A percentile compares a stretch with the other conserved stretches of the same genome.
These are phyloP conservation scores for Angophora floribunda DNA, from an alignment of 345 rosid species.

Conservation along the genomic window DNA sequence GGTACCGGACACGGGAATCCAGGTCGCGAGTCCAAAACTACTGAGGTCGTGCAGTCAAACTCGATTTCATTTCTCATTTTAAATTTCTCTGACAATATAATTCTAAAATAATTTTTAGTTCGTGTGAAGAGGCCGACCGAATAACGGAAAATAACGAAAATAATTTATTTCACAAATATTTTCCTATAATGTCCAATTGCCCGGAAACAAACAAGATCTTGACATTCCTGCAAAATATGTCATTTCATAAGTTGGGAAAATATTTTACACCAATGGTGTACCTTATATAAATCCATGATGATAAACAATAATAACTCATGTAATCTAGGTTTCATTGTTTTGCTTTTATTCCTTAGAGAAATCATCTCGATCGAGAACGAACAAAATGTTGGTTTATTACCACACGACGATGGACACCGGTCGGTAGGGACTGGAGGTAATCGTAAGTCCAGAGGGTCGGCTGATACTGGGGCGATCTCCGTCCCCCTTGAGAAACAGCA, in stretches of 20 bases:
- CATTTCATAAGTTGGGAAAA: too few relatives aligned
- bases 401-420: background rate
- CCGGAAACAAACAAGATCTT: background rate
- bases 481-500: background rate
- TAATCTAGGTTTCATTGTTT: background rate
- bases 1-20: accelerated
- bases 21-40: background rate
- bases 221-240: too few relatives aligned
- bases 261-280: too few relatives aligned
- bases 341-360: background rate
- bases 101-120: too few relatives aligned
- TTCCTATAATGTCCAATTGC: background rate
- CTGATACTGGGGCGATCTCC: background rate
- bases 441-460: background rate
- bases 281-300: too few relatives aligned
- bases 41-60: background rate
- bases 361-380: background rate
- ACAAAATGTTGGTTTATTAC: background rate
- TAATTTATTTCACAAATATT: too few relatives aligned
- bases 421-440: background rate
- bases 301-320: too few relatives aligned
- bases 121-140: background rate
- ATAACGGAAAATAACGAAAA: background rate
- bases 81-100: too few relatives aligned
- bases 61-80: background rate